Evolutionary conservation across 352 stramenopile genomes (phyloP).

Genomic region (Detonula confervacea): DNA sequence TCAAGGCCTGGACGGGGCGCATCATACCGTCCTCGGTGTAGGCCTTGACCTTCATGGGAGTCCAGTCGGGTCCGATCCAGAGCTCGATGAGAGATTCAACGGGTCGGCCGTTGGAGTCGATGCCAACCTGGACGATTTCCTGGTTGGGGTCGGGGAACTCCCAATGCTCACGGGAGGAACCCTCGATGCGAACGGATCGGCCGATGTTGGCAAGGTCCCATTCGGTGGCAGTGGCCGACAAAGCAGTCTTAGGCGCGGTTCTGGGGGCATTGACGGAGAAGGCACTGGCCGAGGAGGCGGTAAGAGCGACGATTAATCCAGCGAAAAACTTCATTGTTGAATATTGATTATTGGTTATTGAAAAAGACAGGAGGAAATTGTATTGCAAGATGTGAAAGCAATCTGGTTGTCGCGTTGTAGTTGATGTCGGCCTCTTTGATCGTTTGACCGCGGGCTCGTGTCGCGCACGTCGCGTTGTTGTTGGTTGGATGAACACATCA

Average conservation of each 20-base stretch:
- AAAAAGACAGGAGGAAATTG: not conserved
- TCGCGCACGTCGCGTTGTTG: too few species aligned
- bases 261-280: conserved; percentile 27
- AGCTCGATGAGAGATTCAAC: conserved; percentile 56
- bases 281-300: conserved; percentile 30
- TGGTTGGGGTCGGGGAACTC: conserved; percentile 60
- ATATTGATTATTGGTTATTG: conserved; percentile 5
- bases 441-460: too few species aligned
- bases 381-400: conserved; percentile 1
- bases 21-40: conserved; percentile 67
- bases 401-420: not conserved
- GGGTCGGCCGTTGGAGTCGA: conserved; percentile 57
- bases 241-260: conserved; percentile 12
- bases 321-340: conserved; percentile 55
- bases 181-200: conserved; percentile 53
- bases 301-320: conserved; percentile 28
- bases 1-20: conserved; percentile 53
- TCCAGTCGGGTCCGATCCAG: conserved; percentile 66
- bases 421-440: too few species aligned
- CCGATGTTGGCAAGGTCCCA: conserved; percentile 54
- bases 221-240: conserved; percentile 40
- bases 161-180: conserved; percentile 56
- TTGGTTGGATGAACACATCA: too few species aligned
- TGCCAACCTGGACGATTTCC: conserved; percentile 59
- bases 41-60: conserved; percentile 65